A percentile compares a stretch with the other conserved stretches of the same genome.
phyloP scores from a whole-genome alignment of 1,139 yeast genomes.

The Oligophagozyma castellii region DNA sequence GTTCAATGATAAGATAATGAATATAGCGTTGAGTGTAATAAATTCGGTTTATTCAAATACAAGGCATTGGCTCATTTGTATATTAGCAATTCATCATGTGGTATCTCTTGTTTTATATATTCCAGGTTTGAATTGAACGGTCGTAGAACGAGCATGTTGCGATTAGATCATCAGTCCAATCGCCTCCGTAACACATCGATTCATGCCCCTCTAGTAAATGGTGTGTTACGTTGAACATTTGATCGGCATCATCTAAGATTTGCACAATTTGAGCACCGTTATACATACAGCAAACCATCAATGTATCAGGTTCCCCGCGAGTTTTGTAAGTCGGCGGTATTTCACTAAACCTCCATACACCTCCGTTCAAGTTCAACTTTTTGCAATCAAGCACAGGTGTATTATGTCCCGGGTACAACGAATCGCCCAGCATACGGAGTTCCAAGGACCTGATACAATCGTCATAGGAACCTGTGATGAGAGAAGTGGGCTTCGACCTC shows the following conservation, averaged over 20 bases:
- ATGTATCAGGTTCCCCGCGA: constrained; percentile 23
- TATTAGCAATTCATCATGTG: neutral
- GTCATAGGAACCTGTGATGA: constrained; percentile 92
- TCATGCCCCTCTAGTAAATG: constrained; percentile 61
- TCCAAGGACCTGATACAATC: constrained; percentile 63
- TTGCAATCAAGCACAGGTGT: constrained; percentile 17
- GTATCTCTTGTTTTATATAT: neutral
- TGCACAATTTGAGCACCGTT: constrained; percentile 70
- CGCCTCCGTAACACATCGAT: constrained; percentile 94
- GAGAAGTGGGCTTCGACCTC: constrained; percentile 31
- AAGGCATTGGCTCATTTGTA: neutral
- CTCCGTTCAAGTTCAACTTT: constrained; percentile 61
- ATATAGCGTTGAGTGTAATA: neutral
- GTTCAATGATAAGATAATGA: constrained; percentile 7
- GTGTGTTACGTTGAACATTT: constrained; percentile 26
- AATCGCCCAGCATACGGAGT: constrained; percentile 34
- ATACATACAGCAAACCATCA: constrained; percentile 86
- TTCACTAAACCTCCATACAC: constrained; percentile 86
- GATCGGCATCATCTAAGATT: constrained; percentile 18
- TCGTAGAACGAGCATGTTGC: constrained; percentile 91
- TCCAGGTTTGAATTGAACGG: constrained; percentile 65
- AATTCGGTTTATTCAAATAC: neutral
- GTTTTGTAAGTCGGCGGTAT: constrained; percentile 32
- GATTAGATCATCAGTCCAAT: constrained; percentile 49
- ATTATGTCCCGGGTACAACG: constrained; percentile 21